phyloP scores from a whole-genome alignment of 306 rosid species.

The Trichosanthes cucumerina region DNA sequence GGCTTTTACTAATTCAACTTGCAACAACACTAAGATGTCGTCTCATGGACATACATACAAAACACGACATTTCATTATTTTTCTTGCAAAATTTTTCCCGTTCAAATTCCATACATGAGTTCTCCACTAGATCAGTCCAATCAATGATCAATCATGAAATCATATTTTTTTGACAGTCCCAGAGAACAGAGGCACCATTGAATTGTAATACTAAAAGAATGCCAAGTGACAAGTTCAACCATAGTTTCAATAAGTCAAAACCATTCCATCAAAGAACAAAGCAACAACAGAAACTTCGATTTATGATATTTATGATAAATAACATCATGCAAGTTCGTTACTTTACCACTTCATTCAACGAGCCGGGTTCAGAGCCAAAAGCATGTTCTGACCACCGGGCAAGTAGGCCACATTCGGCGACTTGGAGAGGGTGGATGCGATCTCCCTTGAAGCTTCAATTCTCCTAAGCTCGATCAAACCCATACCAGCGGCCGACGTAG shows the following conservation, averaged over 20 bases:
- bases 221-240: background rate
- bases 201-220: background rate
- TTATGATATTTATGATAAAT: background rate
- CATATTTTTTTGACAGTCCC: background rate
- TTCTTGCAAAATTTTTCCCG: background rate
- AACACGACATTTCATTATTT: background rate
- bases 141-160: background rate
- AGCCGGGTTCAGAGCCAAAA: constrained; percentile 51
- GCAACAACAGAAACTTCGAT: background rate
- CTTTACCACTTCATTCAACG: constrained; percentile 57
- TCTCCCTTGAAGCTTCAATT: constrained; percentile 88
- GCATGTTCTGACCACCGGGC: constrained; percentile 42
- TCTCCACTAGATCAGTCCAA: background rate
- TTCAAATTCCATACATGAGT: background rate
- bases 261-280: background rate
- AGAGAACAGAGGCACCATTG: background rate
- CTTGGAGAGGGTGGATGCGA: constrained; percentile 62
- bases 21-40: background rate
- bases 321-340: background rate
- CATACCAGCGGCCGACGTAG: constrained; percentile 50
- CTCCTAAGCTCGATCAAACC: constrained; percentile 76
- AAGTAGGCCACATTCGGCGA: constrained; percentile 79
- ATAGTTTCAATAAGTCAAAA: background rate
- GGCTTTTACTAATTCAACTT: background rate
- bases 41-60: background rate